Evolutionary conservation across 371 early-diverging fungal genomes (phyloP), one percentile per base, ranked within the genome.

Genomic region (Mortierella sp.): DNA sequence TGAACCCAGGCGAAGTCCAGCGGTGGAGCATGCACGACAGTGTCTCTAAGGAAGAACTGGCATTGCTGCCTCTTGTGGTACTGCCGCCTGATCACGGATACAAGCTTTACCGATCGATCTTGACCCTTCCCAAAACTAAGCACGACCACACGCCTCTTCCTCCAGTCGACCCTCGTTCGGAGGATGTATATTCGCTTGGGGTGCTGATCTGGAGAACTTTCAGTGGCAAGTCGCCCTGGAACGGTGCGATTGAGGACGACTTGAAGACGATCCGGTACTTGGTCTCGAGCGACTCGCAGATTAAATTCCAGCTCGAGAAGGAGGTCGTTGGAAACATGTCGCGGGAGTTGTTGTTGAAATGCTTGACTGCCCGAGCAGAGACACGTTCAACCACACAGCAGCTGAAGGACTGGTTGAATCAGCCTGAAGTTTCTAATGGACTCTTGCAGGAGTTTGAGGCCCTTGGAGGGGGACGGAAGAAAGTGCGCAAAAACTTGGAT

Each of bases 141-240:
- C 72, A 82, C 0, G 93, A 94, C 72, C 85, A 87, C 8, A 76
- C 79, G 16, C 81, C 90, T 0, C 48, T 94, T 28, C 87, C 90
- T 3, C 84, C 91, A 2, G 87, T 93, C 5, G 87, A 94, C 68
- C 94, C 94, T 0, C 71, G 90, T 0, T 89, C 92, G 0, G 93
- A 94, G 73, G 94, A 94, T 75, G 85, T 94, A 60, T 94, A 93
- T 76, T 92, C 93, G 1, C 74, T 93, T n/a, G 93, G 93, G 1
- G 91, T 93, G 1, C 74, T 94, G 26, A 90, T 93, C n/a, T 94
- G 94, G 94, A 90, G 92, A 65, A 90, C 89, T 1, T 92, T 93
- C 78, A 87, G 92, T 0, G 93, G 91, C n/a, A 92, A 90, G 0
- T 92, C 92, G 44, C 94, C 94, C 2, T 94, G 93, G 94, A 83